Evolutionary conservation across 768 basidiomycete genomes (phyloP).

Genomic region (Pleurotus ostreatus): DNA sequence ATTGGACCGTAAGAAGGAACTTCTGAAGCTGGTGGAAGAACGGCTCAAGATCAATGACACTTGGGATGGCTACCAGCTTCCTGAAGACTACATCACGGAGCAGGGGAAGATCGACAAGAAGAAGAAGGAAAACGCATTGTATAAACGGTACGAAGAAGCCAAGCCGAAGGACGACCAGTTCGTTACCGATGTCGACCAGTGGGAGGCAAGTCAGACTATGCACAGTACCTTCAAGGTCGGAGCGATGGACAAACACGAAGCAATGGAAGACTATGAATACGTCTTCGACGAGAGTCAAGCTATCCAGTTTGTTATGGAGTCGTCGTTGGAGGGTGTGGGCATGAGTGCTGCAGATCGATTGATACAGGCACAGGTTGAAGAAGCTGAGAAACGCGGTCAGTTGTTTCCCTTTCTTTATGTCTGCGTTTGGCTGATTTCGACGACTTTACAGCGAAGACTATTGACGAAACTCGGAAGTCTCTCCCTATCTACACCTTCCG

Average conservation of each 20-base stretch:
- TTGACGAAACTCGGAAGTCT: constrained; percentile 91
- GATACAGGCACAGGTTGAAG: constrained; percentile 84
- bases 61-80: constrained; percentile 92
- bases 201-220: constrained; percentile 89
- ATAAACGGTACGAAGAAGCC: constrained; percentile 92
- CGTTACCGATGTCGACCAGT: constrained; percentile 95
- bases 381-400: constrained; percentile 85
- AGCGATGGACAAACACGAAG: constrained; percentile 82
- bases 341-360: constrained; percentile 85
- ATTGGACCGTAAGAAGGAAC: constrained; percentile 89
- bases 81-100: constrained; percentile 97
- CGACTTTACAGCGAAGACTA: constrained; percentile 60
- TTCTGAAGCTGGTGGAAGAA: constrained; percentile 89
- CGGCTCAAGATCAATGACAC: constrained; percentile 93
- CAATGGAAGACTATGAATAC: constrained; percentile 89
- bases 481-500: constrained; percentile 91
- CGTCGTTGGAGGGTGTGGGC: constrained; percentile 59
- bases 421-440: background rate
- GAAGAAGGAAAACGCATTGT: constrained; percentile 89
- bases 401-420: constrained; percentile 6
- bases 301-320: constrained; percentile 91
- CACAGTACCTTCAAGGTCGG: constrained; percentile 89
- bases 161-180: constrained; percentile 92
- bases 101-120: constrained; percentile 98
- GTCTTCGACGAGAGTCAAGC: constrained; percentile 98